Percentiles rank a stretch among this genome's conserved stretches.
These are phyloP conservation scores for Pythium rhizo-oryzae DNA, from an alignment of 352 stramenopile genomes.

Conservation along the genomic window DNA sequence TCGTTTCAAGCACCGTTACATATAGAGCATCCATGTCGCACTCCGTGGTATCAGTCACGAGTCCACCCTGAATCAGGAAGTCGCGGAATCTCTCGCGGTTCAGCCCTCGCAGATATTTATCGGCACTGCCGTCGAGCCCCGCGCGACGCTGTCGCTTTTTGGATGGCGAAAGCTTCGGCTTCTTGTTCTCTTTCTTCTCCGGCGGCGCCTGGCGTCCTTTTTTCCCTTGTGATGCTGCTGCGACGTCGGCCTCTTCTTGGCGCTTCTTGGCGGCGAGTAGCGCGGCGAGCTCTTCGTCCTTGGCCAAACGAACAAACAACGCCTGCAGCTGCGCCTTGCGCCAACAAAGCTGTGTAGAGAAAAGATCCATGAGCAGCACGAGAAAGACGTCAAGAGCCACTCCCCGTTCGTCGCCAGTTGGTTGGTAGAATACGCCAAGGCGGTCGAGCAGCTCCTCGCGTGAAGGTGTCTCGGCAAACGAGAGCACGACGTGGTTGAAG, in stretches of 20 bases:
- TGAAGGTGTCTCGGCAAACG: conserved; percentile 38
- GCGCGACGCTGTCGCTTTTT: conserved; percentile 11
- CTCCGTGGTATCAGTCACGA: conserved; percentile 35
- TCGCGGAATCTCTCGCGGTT: conserved; percentile 38
- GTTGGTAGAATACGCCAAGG: conserved; percentile 52
- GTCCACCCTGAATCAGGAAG: conserved; percentile 42
- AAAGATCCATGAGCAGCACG: conserved; percentile 47
- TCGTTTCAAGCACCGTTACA: conserved; percentile 8
- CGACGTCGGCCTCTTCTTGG: conserved; percentile 25
- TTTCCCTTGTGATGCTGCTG: conserved; percentile 2
- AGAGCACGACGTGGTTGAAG: conserved; percentile 54
- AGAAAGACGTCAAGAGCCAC: conserved; percentile 54
- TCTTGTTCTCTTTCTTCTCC: conserved; percentile 35
- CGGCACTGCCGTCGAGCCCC: conserved; percentile 2
- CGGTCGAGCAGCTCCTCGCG: conserved; percentile 36
- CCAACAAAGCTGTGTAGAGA: conserved; percentile 49
- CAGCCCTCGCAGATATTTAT: conserved; percentile 50
- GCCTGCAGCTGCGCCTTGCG: conserved; percentile 41
- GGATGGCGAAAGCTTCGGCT: conserved; percentile 8
- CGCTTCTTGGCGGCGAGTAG: conserved; percentile 25
- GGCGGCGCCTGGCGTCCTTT: conserved; percentile 1
- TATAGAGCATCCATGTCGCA: conserved; percentile 53
- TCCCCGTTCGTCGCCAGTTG: conserved; percentile 61
- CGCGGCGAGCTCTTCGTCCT: conserved; percentile 29
- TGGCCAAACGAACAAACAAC: conserved; percentile 52